These are phyloP conservation scores for Rhizopogon rudus DNA, from an alignment of 768 basidiomycete genomes.

Conservation along the genomic window DNA sequence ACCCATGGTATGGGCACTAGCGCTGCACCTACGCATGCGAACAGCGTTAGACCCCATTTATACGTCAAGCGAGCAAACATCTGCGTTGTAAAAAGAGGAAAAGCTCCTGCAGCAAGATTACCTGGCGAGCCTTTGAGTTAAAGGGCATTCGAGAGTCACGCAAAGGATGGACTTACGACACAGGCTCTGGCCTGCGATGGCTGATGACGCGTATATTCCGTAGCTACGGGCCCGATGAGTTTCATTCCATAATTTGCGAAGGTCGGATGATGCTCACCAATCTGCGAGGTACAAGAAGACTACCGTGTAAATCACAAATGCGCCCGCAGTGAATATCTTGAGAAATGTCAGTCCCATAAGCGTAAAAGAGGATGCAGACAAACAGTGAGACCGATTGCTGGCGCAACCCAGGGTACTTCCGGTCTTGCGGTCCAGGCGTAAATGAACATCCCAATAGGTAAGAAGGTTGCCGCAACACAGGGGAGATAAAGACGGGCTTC, in stretches of 20 bases:
- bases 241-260: not conserved
- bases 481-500: conserved; percentile 56
- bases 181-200: conserved; percentile 56
- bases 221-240: conserved; percentile 28
- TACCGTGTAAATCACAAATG: conserved; percentile 45
- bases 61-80: conserved; percentile 50
- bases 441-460: conserved; percentile 58
- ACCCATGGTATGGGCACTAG: conserved; percentile 55
- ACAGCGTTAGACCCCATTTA: conserved; percentile 51
- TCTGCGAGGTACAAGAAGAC: conserved; percentile 55
- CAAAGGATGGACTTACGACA: conserved; percentile 30
- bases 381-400: conserved; percentile 3
- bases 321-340: conserved; percentile 41
- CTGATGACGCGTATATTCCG: conserved; percentile 54
- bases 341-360: not conserved
- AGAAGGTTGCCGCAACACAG: conserved; percentile 44
- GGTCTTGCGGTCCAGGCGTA: conserved; percentile 62
- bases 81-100: conserved; percentile 53
- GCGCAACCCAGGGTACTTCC: conserved; percentile 50
- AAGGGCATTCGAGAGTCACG: not conserved
- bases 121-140: conserved; percentile 21
- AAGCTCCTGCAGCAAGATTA: conserved; percentile 40
- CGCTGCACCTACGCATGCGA: conserved; percentile 40
- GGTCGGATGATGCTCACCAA: conserved; percentile 31
- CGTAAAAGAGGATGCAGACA: not conserved